Percentiles rank a stretch among this genome's conserved stretches.
Evolutionary conservation across 2,329 filamentous ascomycete species (phyloP).

Genomic region (Diaporthe vexans): DNA sequence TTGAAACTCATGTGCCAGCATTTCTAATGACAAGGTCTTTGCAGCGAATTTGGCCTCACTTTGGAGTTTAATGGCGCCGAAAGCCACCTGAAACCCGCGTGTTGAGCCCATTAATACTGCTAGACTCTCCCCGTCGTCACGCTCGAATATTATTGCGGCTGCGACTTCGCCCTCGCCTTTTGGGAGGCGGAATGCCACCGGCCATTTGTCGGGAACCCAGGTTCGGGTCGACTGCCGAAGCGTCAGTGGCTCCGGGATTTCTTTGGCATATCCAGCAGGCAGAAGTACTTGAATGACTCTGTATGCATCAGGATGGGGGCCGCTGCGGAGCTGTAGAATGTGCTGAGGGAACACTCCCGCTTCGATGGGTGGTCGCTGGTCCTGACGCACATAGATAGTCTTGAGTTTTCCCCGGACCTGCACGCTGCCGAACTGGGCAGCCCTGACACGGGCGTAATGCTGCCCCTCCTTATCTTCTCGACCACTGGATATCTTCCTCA

Average conservation of each 20-base stretch:
- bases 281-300: constrained; percentile 8
- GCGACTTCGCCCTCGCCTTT: constrained; percentile 26
- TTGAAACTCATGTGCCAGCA: constrained; percentile 8
- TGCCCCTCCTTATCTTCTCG: constrained; percentile 38
- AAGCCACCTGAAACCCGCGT: constrained; percentile 6
- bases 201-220: constrained; percentile 27
- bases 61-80: constrained; percentile 2
- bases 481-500: constrained; percentile 47
- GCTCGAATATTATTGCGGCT: constrained; percentile 10
- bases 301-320: constrained; percentile 34
- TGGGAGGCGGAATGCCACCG: constrained; percentile 18
- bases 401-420: constrained; percentile 44
- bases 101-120: constrained; percentile 34
- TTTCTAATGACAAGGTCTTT: neutral
- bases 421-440: constrained; percentile 43
- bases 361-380: constrained; percentile 36
- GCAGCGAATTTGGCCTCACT: neutral
- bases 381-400: constrained; percentile 50
- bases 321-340: constrained; percentile 43
- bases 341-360: constrained; percentile 45
- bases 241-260: neutral
- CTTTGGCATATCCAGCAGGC: neutral
- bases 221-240: constrained; percentile 20
- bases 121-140: constrained; percentile 30
- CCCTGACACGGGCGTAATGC: constrained; percentile 47